These are phyloP conservation scores for Pulveroboletus ravenelii DNA, from an alignment of 768 basidiomycete species.

Conservation along the genomic window DNA sequence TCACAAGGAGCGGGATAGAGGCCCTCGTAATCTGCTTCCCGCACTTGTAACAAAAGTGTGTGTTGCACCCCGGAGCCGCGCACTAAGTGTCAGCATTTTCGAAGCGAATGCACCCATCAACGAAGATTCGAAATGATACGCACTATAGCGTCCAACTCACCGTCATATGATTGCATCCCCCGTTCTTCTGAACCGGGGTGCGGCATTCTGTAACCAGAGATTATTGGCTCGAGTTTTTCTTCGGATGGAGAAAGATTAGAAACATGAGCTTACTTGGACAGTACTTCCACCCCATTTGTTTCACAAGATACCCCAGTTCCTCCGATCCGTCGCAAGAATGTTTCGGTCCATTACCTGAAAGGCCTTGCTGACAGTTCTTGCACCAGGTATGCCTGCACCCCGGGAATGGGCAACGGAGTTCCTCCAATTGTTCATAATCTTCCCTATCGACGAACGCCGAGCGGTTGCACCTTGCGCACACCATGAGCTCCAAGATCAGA, in stretches of 20 bases:
- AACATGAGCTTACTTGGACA: slow-evolving; percentile 45
- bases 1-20: slow-evolving; percentile 28
- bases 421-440: slow-evolving; percentile 38
- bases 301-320: slow-evolving; percentile 49
- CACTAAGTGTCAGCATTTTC: slow-evolving; percentile 33
- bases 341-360: slow-evolving; percentile 28
- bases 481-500: background rate
- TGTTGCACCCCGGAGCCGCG: slow-evolving; percentile 48
- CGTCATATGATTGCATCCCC: slow-evolving; percentile 59
- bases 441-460: slow-evolving; percentile 46
- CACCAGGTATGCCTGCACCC: slow-evolving; percentile 56
- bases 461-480: slow-evolving; percentile 42
- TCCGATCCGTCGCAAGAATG: slow-evolving; percentile 56
- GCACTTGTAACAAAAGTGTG: slow-evolving; percentile 53
- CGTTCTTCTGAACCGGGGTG: slow-evolving; percentile 47
- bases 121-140: background rate
- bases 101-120: background rate
- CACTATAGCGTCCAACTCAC: slow-evolving; percentile 31
- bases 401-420: slow-evolving; percentile 46
- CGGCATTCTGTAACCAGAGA: slow-evolving; percentile 30
- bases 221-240: background rate
- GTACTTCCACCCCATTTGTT: slow-evolving; percentile 52
- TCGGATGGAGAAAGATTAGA: background rate
- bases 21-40: slow-evolving; percentile 43
- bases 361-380: slow-evolving; percentile 47